Conservation (phyloP, 2,329 filamentous ascomycete species). For the Fusarium sp. region DNA sequence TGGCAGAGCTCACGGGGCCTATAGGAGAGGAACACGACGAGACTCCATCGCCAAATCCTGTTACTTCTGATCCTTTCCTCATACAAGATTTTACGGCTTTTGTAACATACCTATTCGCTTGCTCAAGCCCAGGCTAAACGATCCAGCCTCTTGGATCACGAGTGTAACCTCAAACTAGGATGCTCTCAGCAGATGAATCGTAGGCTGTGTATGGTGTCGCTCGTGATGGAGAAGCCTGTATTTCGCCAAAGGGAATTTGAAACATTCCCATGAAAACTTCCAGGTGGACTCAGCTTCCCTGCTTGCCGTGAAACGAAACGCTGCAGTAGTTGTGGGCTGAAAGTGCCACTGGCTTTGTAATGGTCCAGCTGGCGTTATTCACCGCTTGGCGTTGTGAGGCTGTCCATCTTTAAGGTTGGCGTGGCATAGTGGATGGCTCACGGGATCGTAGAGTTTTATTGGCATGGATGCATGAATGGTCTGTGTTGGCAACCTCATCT, state of each 20-base stretch:
- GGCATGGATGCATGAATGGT: not conserved
- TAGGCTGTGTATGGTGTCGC: not conserved
- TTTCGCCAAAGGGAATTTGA: constrained; percentile 7
- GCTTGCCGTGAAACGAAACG: constrained; percentile 13
- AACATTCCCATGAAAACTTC: not conserved
- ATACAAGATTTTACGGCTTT: not conserved
- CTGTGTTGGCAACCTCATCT: not conserved
- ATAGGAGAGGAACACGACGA: not conserved
- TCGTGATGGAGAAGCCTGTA: not conserved
- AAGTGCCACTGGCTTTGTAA: not conserved
- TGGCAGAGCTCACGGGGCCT: not conserved
- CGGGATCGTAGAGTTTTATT: not conserved
- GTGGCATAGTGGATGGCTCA: not conserved
- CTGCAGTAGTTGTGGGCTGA: not conserved
- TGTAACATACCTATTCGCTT: not conserved
- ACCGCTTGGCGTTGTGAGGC: not conserved
- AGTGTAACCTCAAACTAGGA: not conserved
- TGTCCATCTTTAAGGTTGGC: not conserved
- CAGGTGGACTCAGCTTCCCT: not conserved
- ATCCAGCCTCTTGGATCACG: not conserved
- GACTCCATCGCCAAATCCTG: not conserved
- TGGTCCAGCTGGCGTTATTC: not conserved
- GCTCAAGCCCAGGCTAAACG: not conserved
- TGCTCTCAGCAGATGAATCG: not conserved
- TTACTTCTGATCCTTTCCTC: not conserved